phyloP scores from a whole-genome alignment of 257 asterid species.

The Nyctanthes arbortristis region DNA sequence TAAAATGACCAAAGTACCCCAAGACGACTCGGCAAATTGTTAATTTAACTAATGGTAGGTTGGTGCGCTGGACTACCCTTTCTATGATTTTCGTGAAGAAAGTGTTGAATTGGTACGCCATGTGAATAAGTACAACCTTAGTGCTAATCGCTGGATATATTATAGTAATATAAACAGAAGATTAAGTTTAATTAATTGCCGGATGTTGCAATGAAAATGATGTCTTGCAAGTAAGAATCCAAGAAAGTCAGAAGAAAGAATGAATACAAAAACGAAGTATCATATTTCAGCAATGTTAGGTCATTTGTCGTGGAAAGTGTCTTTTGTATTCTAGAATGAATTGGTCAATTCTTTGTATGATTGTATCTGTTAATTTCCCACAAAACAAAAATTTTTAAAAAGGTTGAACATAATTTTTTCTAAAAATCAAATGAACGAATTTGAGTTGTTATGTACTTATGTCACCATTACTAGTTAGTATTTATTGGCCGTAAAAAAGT shows the following conservation, averaged over 20 bases:
- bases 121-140: constrained; percentile 2
- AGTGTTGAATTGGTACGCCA: constrained; percentile 25
- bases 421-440: background rate
- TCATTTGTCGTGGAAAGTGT: constrained; percentile 30
- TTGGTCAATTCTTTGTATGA: constrained; percentile 9
- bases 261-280: constrained; percentile 24
- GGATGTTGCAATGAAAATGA: constrained; percentile 21
- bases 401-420: background rate
- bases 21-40: background rate
- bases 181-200: constrained; percentile 5
- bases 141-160: background rate
- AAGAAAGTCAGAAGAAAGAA: constrained; percentile 49
- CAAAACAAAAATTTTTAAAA: background rate
- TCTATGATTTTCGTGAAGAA: background rate
- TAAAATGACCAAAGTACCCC: constrained; percentile 33
- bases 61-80: constrained; percentile 11
- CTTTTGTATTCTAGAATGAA: constrained; percentile 27
- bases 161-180: constrained; percentile 10
- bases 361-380: background rate
- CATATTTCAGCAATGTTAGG: constrained; percentile 21
- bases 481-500: too few relatives aligned
- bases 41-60: background rate
- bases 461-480: too few relatives aligned
- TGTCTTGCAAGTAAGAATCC: constrained; percentile 24
- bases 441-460: constrained; percentile 35